Conservation (phyloP, 305 asterid genomes). For the Solanum aculeatissimum region DNA sequence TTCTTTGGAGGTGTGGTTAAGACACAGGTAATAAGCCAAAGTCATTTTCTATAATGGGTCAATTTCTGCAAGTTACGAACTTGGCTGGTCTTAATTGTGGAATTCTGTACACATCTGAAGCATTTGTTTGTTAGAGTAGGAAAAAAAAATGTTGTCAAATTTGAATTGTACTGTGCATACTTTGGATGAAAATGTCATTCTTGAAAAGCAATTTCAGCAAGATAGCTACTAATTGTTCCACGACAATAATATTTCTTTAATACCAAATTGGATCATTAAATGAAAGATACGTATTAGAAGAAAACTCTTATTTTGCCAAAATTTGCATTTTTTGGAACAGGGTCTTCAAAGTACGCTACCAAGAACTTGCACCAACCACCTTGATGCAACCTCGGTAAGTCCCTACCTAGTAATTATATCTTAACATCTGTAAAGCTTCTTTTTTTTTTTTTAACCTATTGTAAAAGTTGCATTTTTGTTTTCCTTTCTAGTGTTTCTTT, state of each 20-base stretch:
- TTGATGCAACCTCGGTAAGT: slow-evolving; percentile 78
- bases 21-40: slow-evolving; percentile 41
- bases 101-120: not conserved
- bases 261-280: not conserved
- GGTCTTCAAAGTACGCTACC: slow-evolving; percentile 47
- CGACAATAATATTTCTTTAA: not conserved
- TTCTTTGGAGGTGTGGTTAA: slow-evolving; percentile 62
- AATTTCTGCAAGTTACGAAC: not conserved
- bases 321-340: slow-evolving; percentile 12
- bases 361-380: slow-evolving; percentile 39
- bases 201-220: not conserved
- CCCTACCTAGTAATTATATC: not conserved
- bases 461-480: not conserved
- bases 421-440: not conserved
- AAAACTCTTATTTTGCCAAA: not conserved
- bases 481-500: slow-evolving; percentile 74
- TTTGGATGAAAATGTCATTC: not conserved
- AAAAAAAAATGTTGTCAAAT: not conserved
- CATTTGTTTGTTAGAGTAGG: not conserved
- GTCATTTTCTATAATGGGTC: not conserved
- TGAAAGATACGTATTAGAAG: not conserved
- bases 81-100: not conserved
- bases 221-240: not conserved
- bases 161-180: not conserved
- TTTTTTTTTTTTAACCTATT: not conserved